Evolutionary conservation across 805 yeast genomes (phyloP), one percentile per base, ranked within the genome.

Genomic region (Kodamaea nitidulidarum): DNA sequence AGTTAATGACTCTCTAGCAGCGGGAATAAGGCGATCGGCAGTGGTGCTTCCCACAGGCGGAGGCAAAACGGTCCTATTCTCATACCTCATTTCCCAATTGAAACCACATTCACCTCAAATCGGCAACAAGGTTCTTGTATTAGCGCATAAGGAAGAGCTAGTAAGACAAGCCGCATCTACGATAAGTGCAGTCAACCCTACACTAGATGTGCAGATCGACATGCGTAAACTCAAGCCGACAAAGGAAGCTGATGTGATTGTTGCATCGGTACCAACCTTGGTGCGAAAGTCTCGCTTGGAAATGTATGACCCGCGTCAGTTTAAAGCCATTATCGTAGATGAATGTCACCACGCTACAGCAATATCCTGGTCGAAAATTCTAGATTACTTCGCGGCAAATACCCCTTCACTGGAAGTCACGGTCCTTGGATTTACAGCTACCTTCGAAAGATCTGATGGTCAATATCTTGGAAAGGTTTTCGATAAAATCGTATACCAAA

Each of bases 281-380:
- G 54, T 62, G 4, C 60, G 79, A 14, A 39, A 50, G 26, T 48
- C 60, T 0, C 56, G 93, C 33, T 60, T 86, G 14, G 59, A 61
- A 1, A 59, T 65, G 34, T 84, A 81, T 50, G 58, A 75, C 39
- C 82, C 90, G 0, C 35, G 39, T 2, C 75, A 76, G n/a, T 82
- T 73, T 62, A 83, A 86, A 53, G 68, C 88, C 22, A 75, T 91
- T 12, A 78, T 90, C 15, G 68, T 90, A 2, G 98, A 90, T 60
- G 98, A 90, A 56, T 95, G 96, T 29, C 98, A 90, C 54, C 97
- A 90, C 59, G 81, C 95, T 0, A 84, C 85, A 1, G 88, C 96
- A 0, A 54, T 58, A 11, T 70, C 88, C 1, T 91, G 90, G 65
- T 32, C 61, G 12, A 67, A 70, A 21, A 69, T 88, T 1, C 55